Conservation (phyloP, 108 stramenopile species). For the Cyclostephanos invisitatus region DNA sequence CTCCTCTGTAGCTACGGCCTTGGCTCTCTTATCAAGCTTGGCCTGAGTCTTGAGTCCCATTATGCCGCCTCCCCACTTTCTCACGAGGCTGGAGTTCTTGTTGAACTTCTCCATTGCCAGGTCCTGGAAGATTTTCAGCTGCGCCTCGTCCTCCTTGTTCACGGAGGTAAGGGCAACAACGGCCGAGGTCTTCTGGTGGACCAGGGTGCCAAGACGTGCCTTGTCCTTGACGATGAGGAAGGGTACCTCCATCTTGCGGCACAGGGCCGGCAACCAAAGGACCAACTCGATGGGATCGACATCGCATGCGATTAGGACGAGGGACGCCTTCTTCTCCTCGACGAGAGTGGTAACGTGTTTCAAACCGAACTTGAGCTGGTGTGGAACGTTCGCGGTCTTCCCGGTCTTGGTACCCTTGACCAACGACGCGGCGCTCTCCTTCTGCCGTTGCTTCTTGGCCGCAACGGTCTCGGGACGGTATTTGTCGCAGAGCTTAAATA, state of each 20-base stretch:
- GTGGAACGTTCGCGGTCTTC: slow-evolving; percentile 71
- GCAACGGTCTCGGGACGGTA: slow-evolving; percentile 98
- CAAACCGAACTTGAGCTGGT: slow-evolving; percentile 95
- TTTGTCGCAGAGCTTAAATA: slow-evolving; percentile 96
- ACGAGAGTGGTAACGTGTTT: slow-evolving; percentile 99
- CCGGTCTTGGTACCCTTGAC: slow-evolving; percentile 59
- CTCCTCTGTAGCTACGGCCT: slow-evolving; percentile 92
- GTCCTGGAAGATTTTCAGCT: slow-evolving; percentile 79
- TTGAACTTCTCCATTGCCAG: slow-evolving; percentile 95
- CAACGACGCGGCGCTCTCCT: slow-evolving; percentile 93
- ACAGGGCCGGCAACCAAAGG: slow-evolving; percentile 98
- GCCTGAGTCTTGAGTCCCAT: slow-evolving; percentile 99
- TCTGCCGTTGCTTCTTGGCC: slow-evolving; percentile 95
- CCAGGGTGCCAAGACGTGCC: slow-evolving; percentile 97
- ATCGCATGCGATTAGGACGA: slow-evolving; percentile 98
- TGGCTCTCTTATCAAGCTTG: slow-evolving; percentile 97
- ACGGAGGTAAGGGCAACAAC: slow-evolving; percentile 89
- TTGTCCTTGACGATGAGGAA: slow-evolving; percentile 99
- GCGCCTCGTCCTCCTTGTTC: slow-evolving; percentile 89
- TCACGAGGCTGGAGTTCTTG: slow-evolving; percentile 83
- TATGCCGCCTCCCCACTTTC: slow-evolving; percentile 99
- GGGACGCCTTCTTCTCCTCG: slow-evolving; percentile 98
- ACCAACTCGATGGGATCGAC: slow-evolving; percentile 99
- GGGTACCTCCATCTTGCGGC: slow-evolving; percentile 99
- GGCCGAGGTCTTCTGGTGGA: slow-evolving; percentile 96